phyloP scores from a whole-genome alignment of 75 land plant genomes.

The Azolla pinnata region DNA sequence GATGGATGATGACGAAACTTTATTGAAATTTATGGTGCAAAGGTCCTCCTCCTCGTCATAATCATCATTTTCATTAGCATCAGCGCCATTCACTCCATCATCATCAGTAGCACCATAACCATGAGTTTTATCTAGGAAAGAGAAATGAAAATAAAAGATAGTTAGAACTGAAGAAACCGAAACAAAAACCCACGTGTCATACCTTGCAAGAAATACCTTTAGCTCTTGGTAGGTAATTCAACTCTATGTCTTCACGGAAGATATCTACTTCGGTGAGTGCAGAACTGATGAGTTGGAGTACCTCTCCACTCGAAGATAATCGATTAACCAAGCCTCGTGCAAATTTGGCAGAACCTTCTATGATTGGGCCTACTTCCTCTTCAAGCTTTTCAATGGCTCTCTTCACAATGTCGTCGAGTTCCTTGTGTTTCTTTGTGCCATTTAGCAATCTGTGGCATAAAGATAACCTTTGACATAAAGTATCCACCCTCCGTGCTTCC shows the following conservation, averaged over 20 bases:
- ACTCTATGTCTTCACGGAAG: constrained; percentile 18
- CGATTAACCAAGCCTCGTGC: constrained; percentile 76
- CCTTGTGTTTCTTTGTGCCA: constrained; percentile 56
- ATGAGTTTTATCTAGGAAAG: neutral
- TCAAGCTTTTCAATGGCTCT: constrained; percentile 57
- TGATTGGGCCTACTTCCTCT: constrained; percentile 62
- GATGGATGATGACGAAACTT: constrained; percentile 23
- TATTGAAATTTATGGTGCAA: constrained; percentile 33
- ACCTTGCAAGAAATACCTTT: neutral
- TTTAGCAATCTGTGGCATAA: constrained; percentile 57
- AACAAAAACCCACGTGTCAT: neutral
- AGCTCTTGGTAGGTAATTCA: constrained; percentile 23
- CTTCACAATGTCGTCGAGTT: constrained; percentile 42
- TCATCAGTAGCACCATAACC: neutral
- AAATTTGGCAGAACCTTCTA: constrained; percentile 51
- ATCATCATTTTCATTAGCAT: too few relatives aligned
- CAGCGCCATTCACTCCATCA: too few relatives aligned
- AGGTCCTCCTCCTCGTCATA: too few relatives aligned
- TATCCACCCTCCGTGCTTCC: constrained; percentile 77
- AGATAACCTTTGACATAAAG: constrained; percentile 59
- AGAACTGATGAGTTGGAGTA: constrained; percentile 43
- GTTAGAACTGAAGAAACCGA: neutral
- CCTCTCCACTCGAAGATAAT: constrained; percentile 49
- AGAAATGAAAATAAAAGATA: neutral
- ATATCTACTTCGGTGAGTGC: constrained; percentile 56